Base-by-base conservation (phyloP, 2,329 filamentous ascomycete genomes). In the Tolypocladium guangdongense region DNA sequence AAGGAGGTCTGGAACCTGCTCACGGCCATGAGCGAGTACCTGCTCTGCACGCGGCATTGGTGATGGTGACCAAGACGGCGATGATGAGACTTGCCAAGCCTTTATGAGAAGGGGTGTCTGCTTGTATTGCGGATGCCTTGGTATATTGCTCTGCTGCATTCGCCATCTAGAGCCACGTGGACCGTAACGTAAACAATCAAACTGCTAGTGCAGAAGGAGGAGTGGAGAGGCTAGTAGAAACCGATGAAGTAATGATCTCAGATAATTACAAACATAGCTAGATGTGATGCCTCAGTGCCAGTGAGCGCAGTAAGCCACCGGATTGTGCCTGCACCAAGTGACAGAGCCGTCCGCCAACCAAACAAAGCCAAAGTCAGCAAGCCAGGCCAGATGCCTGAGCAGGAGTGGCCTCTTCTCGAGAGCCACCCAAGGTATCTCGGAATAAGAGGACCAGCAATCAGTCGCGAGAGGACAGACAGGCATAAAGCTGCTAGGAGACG, bases 1-100 rank as follows among this genome's bases (percentile, higher is more conserved):
- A 95, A 92, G 71, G 85, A 88, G 60, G 78, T 90, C 16, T 90
- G 87, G 74, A 78, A 80, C 48, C 73, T 84, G 52, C 67, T 87
- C 53, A 78, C 77, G 41, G 71, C 73, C n/a, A 84, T 86, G 77
- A 79, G 81, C 58, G 86, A 88, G 64, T 80, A 85, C 67, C 64
- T 90, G 22, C 66, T 90, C 4, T 80, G 80, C 59, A 81, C 83
- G 50, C 75, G 84, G 51, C 86, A 90, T 67, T 90, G 87, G 86
- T 90, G 52, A 62, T 7, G 38, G 18, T 14, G 30, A 30, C n/a
- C n/a, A n/a, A 27, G 27, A 27, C 27, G 27, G 27, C 27, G 3
- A 27, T 27, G 35, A n/a, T 2, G 22, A 18, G 41, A 30, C 24
- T 24, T 24, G 12, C 12, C 7, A 18, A 27, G 3, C 3, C 16